These are phyloP conservation scores for Meira miltonrushii DNA, from an alignment of 1,284 basidiomycete species.

Conservation along the genomic window DNA sequence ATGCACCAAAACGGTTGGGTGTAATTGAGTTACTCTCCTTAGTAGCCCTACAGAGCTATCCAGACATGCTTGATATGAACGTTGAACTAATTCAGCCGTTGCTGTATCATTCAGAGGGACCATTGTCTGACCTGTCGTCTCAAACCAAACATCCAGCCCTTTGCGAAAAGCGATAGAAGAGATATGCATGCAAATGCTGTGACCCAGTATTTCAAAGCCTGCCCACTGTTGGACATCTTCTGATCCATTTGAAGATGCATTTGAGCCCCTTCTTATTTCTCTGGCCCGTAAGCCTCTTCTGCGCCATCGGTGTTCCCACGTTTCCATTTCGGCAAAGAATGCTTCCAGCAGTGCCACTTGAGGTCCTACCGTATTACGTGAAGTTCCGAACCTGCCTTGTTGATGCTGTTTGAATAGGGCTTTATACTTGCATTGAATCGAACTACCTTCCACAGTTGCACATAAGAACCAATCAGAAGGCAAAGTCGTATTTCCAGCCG, in stretches of 20 bases:
- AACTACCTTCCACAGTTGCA: constrained; percentile 27
- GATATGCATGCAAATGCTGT: constrained; percentile 31
- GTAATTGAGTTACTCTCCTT: constrained; percentile 23
- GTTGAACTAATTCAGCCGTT: constrained; percentile 26
- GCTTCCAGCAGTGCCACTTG: constrained; percentile 22
- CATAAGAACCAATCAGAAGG: constrained; percentile 27
- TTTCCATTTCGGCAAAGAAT: constrained; percentile 18
- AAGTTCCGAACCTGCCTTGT: constrained; percentile 2
- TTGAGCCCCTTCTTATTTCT: not conserved
- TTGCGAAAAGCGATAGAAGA: constrained; percentile 28
- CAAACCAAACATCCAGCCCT: constrained; percentile 14
- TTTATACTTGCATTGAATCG: constrained; percentile 33
- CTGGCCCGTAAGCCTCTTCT: not conserved
- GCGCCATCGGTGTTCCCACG: constrained; percentile 6
- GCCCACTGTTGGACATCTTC: constrained; percentile 18
- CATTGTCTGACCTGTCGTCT: not conserved
- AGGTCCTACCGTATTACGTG: constrained; percentile 26
- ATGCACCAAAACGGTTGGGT: constrained; percentile 19
- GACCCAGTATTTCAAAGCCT: constrained; percentile 24
- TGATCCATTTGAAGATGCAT: constrained; percentile 12
- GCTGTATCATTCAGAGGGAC: constrained; percentile 6
- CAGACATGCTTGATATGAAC: constrained; percentile 29
- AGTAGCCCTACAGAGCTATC: constrained; percentile 27
- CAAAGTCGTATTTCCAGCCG: constrained; percentile 18
- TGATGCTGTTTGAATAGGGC: constrained; percentile 20